Evolutionary conservation across 2,329 filamentous ascomycete genomes (phyloP), one percentile per base, ranked within the genome.

Genomic region (Alternaria postmessia): DNA sequence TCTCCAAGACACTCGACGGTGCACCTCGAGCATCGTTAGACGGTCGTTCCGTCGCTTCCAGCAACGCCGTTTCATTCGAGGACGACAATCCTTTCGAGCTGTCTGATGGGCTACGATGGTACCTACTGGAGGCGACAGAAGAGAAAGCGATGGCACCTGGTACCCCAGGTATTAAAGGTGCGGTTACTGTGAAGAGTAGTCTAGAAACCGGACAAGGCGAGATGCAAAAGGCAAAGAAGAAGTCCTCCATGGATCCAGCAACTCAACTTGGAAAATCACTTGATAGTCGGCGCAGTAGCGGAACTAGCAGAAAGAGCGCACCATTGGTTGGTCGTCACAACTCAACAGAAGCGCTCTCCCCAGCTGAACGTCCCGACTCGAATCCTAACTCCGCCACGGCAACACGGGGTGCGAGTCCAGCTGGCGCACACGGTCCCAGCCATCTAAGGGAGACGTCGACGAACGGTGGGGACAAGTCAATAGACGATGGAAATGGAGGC

Each of bases 1-100:
- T 98, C 6, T 95, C 92, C 16, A 93, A 91, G 80, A 91, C 89
- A 24, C 82, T 95, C 63, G 86, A 89, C 62, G 59, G 69, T 60
- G 69, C 63, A 26, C 51, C 71, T 68, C 81, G 66, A 75, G 80
- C 65, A 81, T 85, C 58, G 64, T 79, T 62, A 26, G 82, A 83
- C 48, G 76, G 75, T 14, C 77, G 78, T 18, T 83, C 81, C 6
- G 75, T 84, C 38, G 82, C 81, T 16, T 88, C 86, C 65, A 87
- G 87, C 60, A 84, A 81, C 18, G 79, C 77, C 12, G 65, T 78
- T 6, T 88, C 86, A 1, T 80, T 87, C 20, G 93, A 96, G 66
- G 93, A 97, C 64, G 95, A 98, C 66, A 99, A 99, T 73, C 95
- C 95, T 0, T 99, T 99, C 77, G 94, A 97, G 71, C 85, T 99